Evolutionary conservation across 1,139 yeast genomes (phyloP), one percentile per base, ranked within the genome.

Genomic region (Yamadazyma spencermartinsiae): DNA sequence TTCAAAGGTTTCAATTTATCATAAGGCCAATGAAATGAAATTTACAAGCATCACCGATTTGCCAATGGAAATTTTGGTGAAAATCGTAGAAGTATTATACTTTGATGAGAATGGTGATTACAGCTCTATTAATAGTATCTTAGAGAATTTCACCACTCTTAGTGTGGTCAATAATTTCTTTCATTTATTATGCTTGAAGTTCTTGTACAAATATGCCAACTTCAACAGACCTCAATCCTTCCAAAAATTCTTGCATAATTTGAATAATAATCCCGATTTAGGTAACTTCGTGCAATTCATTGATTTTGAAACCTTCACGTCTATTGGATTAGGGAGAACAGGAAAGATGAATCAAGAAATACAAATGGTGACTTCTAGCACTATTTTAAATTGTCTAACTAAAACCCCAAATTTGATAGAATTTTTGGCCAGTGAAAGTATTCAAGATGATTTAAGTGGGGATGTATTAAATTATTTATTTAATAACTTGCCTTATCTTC

Each of bases 301-400:
- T 52, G 97, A 89, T 63, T 89, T 89, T 55, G 86, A 86, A 54
- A 92, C 87, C 46, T 85, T 89, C 57, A 88, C 97, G 0, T 84
- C 94, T 1, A 83, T 90, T 37, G 97, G 97, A 0, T 70, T 89
- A 37, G 97, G 97, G 3, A 71, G 96, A 46, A 86, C 96, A 0
- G 87, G 87, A 7, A 76, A 85, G 49, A 88, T 88, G 95, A 89
- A 86, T 62, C 82, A 80, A 59, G 95, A 86, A 60, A 89, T 89
- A 49, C 95, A 88, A 60, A 86, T 88, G 86, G 88, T 89, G 31
- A 89, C 96, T 0, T 72, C 83, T 33, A 64, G 70, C 20, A 89
- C 96, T 2, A 80, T 89, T 24, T 58, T 76, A 36, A 67, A 74
- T 26, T 86, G 88, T 39, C 66, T 89, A 29, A 58, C 65, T 37